phyloP scores from a whole-genome alignment of 2,329 filamentous ascomycete species.

The Nemania bipapillata region DNA sequence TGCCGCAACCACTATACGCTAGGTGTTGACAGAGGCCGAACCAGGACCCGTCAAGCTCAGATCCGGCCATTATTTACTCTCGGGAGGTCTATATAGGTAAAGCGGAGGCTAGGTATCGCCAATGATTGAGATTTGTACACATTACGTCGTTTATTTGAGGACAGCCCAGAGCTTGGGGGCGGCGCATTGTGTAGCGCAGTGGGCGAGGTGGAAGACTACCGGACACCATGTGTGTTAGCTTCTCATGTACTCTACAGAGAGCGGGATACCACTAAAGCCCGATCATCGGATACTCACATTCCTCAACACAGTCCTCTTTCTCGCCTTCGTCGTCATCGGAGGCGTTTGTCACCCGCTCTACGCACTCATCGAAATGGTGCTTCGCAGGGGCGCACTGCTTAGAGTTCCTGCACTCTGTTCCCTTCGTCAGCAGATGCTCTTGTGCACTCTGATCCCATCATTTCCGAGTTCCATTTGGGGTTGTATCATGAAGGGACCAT shows the following conservation, averaged over 20 bases:
- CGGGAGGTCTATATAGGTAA: conserved; percentile 40
- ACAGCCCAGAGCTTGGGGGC: conserved; percentile 94
- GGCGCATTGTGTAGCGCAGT: conserved; percentile 92
- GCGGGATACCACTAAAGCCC: too few relatives aligned
- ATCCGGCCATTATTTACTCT: conserved; percentile 40
- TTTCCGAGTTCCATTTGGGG: conserved; percentile 5
- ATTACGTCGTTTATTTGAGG: conserved; percentile 77
- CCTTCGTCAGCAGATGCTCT: conserved; percentile 24
- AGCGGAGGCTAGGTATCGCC: conserved; percentile 36
- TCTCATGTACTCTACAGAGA: conserved; percentile 4
- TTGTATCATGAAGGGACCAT: not conserved
- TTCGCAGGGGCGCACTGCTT: conserved; percentile 86
- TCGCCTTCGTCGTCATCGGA: conserved; percentile 81
- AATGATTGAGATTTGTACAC: conserved; percentile 33
- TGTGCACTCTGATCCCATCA: not conserved
- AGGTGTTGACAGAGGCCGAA: conserved; percentile 16
- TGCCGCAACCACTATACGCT: conserved; percentile 19
- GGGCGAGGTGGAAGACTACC: conserved; percentile 97
- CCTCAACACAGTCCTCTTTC: conserved; percentile 98
- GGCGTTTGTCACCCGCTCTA: conserved; percentile 82
- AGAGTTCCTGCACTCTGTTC: conserved; percentile 86
- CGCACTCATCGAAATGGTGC: conserved; percentile 98
- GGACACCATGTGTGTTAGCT: conserved; percentile 1
- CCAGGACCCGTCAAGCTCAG: conserved; percentile 27
- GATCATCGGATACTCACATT: conserved; percentile 76